Evolutionary conservation across 2,329 filamentous ascomycete species (phyloP).

Genomic region (Aaosphaeria pasadenensis): DNA sequence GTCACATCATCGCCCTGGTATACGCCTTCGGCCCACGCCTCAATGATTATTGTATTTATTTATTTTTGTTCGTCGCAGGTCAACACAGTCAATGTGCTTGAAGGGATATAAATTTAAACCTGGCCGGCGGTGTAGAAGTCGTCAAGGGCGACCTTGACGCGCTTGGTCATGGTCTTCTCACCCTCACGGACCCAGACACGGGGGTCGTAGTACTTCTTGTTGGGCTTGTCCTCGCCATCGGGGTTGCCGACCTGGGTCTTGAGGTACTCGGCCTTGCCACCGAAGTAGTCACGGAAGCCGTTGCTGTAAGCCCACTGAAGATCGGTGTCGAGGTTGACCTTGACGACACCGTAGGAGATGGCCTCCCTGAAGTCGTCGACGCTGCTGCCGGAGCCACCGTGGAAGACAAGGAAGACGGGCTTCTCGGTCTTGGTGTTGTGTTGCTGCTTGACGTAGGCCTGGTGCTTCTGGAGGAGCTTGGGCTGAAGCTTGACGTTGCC

Average conservation of each 20-base stretch:
- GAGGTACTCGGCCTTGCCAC: constrained; percentile 94
- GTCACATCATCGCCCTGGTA: no score
- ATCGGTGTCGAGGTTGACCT: constrained; percentile 99
- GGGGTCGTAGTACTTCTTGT: constrained; percentile 85
- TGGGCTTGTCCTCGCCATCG: constrained; percentile 93
- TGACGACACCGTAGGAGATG: constrained; percentile 92
- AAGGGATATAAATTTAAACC: constrained; percentile 55
- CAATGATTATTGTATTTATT: no score
- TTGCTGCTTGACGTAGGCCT: constrained; percentile 84
- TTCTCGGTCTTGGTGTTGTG: constrained; percentile 70
- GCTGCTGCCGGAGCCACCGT: constrained; percentile 89
- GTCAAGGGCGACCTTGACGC: constrained; percentile 75
- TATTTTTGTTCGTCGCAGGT: no score
- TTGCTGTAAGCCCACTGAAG: constrained; percentile 85
- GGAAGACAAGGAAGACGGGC: constrained; percentile 99
- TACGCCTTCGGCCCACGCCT: no score
- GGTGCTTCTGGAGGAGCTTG: constrained; percentile 95
- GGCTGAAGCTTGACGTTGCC: constrained; percentile 97
- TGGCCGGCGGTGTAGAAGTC: constrained; percentile 88
- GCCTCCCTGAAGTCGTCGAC: constrained; percentile 67
- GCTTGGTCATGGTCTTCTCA: constrained; percentile 75
- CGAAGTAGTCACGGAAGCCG: constrained; percentile 92
- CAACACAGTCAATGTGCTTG: no score
- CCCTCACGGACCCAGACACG: constrained; percentile 95
- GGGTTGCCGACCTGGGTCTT: constrained; percentile 87